Evolutionary conservation across 257 asterid species (phyloP).

Genomic region (Schizonepeta tenuifolia): DNA sequence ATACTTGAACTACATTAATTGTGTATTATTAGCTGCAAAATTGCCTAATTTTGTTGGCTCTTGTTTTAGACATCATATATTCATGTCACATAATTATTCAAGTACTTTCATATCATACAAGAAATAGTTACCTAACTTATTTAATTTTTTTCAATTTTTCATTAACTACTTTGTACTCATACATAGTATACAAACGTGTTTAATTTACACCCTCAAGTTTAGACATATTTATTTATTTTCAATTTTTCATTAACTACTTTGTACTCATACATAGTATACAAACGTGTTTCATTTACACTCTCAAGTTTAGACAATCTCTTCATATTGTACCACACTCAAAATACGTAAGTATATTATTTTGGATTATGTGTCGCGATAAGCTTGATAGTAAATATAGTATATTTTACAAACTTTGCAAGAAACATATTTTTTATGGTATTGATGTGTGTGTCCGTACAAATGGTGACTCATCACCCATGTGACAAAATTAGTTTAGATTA

Average conservation of each 20-base stretch:
- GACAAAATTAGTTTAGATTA: constrained; percentile 19
- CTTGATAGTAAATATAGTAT: neutral
- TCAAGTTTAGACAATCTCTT: neutral
- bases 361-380: neutral
- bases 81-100: too few relatives aligned
- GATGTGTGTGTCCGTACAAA: constrained; percentile 20
- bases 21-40: too few relatives aligned
- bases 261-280: too few relatives aligned
- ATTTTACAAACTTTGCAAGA: too few relatives aligned
- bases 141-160: neutral
- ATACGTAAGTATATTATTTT: too few relatives aligned
- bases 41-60: too few relatives aligned
- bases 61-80: too few relatives aligned
- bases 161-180: too few relatives aligned
- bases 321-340: neutral
- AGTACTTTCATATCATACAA: too few relatives aligned
- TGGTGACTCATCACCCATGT: constrained; percentile 38
- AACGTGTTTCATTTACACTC: neutral
- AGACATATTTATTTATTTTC: too few relatives aligned
- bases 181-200: too few relatives aligned
- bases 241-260: neutral
- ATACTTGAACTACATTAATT: too few relatives aligned
- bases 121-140: neutral
- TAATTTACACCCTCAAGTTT: neutral
- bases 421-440: neutral